Percentiles rank a stretch among this genome's conserved stretches.
phyloP scores from a whole-genome alignment of 1,139 yeast species.

The Geotrichum cucujoidarum region DNA sequence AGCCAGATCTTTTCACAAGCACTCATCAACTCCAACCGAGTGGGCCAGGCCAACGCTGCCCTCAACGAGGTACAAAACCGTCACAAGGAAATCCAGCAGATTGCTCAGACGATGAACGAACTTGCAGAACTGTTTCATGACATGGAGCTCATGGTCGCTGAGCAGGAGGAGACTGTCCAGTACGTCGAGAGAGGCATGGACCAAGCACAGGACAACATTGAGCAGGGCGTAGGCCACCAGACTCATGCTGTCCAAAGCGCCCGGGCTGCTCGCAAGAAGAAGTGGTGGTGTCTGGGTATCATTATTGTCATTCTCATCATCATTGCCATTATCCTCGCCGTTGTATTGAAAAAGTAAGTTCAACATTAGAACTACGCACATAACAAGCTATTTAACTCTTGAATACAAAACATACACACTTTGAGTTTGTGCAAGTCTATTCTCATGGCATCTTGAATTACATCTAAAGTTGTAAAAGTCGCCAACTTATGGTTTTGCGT shows the following conservation, averaged over 20 bases:
- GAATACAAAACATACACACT: too few species aligned
- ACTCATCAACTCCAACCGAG: constrained; percentile 80
- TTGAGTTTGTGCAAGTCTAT: too few species aligned
- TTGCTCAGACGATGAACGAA: constrained; percentile 94
- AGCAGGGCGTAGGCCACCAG: constrained; percentile 91
- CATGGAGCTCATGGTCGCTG: constrained; percentile 93
- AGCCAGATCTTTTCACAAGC: constrained; percentile 95
- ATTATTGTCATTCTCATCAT: constrained; percentile 61
- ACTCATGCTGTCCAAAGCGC: constrained; percentile 85
- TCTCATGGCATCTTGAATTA: too few species aligned
- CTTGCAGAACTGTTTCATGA: constrained; percentile 91
- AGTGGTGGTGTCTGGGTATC: constrained; percentile 77
- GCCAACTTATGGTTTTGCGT: too few species aligned
- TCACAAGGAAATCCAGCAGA: constrained; percentile 90
- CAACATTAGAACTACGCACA: too few species aligned
- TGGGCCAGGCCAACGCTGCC: constrained; percentile 95
- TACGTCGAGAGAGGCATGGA: constrained; percentile 77
- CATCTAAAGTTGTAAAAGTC: too few species aligned
- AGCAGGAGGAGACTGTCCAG: constrained; percentile 85
- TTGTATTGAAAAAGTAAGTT: too few species aligned
- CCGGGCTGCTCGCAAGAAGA: constrained; percentile 85
- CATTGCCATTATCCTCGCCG: constrained; percentile 52
- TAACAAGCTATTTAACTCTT: too few species aligned
- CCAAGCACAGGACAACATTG: constrained; percentile 83
- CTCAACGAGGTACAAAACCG: constrained; percentile 93